A percentile compares a stretch with the other conserved stretches of the same genome.
Evolutionary conservation across 208 protist genomes (phyloP).

Genomic region (Porcisia hertigi): DNA sequence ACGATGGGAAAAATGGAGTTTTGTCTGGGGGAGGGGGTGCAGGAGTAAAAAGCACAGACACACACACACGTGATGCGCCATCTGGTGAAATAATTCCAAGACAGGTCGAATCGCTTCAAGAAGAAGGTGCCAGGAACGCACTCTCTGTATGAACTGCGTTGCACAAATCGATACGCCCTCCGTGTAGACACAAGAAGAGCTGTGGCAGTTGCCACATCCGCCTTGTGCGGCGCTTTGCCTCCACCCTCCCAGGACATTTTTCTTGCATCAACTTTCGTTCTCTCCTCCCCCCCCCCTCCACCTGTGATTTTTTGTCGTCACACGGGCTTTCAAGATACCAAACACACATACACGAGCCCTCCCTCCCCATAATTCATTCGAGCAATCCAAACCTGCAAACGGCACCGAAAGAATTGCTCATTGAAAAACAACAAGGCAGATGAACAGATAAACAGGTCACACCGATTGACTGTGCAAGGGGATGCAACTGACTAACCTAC

Average conservation of each 20-base stretch:
- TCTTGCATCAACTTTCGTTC: neutral
- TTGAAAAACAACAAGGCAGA: neutral
- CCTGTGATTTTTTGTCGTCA: no score
- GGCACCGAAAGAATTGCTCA: neutral
- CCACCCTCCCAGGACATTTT: neutral
- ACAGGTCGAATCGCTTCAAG: neutral
- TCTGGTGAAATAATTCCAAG: neutral
- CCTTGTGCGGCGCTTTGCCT: neutral
- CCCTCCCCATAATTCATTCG: neutral
- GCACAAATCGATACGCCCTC: neutral
- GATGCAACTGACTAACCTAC: neutral
- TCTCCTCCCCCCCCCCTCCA: neutral
- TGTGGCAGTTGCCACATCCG: neutral
- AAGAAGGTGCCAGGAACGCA: neutral
- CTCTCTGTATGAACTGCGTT: neutral
- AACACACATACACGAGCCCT: neutral
- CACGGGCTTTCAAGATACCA: neutral
- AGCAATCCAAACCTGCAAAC: neutral
- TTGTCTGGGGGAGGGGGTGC: neutral
- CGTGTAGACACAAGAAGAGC: neutral
- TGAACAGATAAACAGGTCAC: neutral
- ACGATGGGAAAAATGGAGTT: neutral
- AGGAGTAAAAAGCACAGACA: no score
- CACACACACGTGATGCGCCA: neutral
- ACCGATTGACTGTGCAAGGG: neutral